phyloP scores from a whole-genome alignment of 2,329 filamentous ascomycete genomes.

The Monilinia vaccinii-corymbosi region DNA sequence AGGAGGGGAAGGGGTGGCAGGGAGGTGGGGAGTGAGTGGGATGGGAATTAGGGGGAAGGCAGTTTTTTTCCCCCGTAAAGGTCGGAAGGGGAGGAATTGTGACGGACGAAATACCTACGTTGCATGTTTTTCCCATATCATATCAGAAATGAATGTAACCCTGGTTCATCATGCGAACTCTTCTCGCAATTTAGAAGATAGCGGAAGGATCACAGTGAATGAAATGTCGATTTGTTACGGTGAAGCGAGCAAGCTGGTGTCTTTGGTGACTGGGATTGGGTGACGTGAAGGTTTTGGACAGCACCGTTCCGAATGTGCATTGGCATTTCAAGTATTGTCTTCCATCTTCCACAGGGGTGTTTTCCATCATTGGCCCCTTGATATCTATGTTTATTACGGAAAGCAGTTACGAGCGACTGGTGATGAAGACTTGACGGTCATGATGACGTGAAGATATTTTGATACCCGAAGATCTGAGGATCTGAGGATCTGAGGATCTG shows the following conservation, averaged over 20 bases:
- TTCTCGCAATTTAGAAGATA: no score
- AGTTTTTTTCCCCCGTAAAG: background rate
- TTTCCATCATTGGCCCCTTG: no score
- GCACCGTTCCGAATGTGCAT: background rate
- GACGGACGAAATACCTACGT: background rate
- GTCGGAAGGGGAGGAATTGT: background rate
- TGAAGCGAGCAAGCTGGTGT: background rate
- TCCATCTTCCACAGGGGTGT: no score
- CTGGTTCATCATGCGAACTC: background rate
- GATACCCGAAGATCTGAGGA: no score
- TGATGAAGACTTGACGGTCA: background rate
- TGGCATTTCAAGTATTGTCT: no score
- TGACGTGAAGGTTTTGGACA: background rate
- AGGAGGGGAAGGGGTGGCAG: background rate
- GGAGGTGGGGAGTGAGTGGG: background rate
- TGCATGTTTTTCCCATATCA: background rate
- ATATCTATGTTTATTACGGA: no score
- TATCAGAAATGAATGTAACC: background rate
- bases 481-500: no score
- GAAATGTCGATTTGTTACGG: background rate
- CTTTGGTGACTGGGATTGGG: background rate
- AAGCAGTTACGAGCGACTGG: background rate
- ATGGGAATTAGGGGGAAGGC: background rate
- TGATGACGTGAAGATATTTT: no score
- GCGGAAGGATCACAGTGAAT: background rate